A percentile compares a stretch with the other conserved stretches of the same genome.
Conservation (phyloP, 148 eudicot genomes). For the Silene latifolia region DNA sequence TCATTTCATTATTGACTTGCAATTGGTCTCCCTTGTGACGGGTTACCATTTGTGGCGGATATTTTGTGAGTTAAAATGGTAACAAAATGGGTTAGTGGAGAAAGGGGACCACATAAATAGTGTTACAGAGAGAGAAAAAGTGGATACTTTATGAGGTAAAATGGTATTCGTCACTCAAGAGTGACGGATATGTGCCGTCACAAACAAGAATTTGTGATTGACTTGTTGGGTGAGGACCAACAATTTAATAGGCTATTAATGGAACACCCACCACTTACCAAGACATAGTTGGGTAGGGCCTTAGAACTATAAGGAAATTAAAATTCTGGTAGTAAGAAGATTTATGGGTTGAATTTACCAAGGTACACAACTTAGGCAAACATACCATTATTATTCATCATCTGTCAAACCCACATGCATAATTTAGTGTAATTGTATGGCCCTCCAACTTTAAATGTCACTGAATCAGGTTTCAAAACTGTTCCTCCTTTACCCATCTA, state of each 20-base stretch:
- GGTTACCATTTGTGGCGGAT: too few species aligned
- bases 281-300: constrained; percentile 2
- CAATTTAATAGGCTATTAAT: not conserved
- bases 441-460: constrained; percentile 17
- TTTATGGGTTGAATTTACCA: constrained; percentile 6
- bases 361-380: constrained; percentile 9
- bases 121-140: too few species aligned
- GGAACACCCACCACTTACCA: constrained; percentile 12
- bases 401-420: constrained; percentile 9
- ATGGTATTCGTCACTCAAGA: too few species aligned
- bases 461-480: constrained; percentile 10
- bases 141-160: too few species aligned
- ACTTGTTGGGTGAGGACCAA: not conserved
- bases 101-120: too few species aligned
- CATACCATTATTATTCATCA: constrained; percentile 9
- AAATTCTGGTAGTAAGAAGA: not conserved
- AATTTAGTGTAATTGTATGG: constrained; percentile 13
- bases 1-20: not conserved
- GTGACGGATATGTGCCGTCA: too few species aligned
- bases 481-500: not conserved
- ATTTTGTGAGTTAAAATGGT: too few species aligned
- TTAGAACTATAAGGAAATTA: not conserved
- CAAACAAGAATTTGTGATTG: too few species aligned
- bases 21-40: too few species aligned
- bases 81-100: too few species aligned